Percentiles rank a stretch among this genome's conserved stretches.
phyloP scores from a whole-genome alignment of 495 filamentous ascomycete genomes.

The Lophiostoma macrostomum region DNA sequence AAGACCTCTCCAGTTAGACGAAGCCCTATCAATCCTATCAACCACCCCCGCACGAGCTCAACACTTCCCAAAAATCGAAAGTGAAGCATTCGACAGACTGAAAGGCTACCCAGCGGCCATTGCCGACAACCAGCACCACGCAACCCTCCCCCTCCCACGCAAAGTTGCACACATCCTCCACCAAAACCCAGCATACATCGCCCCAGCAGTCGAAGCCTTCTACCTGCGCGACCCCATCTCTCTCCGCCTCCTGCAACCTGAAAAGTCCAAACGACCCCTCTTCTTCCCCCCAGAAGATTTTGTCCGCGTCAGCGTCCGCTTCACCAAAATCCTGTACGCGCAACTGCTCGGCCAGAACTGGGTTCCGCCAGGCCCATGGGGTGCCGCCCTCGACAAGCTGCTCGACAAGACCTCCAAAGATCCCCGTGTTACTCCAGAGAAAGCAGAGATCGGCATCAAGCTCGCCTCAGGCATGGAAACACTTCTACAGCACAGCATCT shows the following conservation, averaged over 20 bases:
- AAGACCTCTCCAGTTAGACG: conserved; percentile 45
- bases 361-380: conserved; percentile 50
- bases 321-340: conserved; percentile 86
- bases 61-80: conserved; percentile 68
- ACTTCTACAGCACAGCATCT: conserved; percentile 63
- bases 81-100: conserved; percentile 85
- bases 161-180: conserved; percentile 80
- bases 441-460: conserved; percentile 80
- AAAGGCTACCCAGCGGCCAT: conserved; percentile 77
- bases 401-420: conserved; percentile 41
- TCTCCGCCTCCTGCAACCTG: conserved; percentile 62
- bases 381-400: conserved; percentile 42
- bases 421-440: conserved; percentile 35
- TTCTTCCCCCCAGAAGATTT: conserved; percentile 72
- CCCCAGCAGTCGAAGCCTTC: conserved; percentile 83
- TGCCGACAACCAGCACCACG: conserved; percentile 65
- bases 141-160: conserved; percentile 70
- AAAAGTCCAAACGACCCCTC: conserved; percentile 43
- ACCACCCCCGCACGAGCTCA: conserved; percentile 53
- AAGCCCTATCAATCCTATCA: conserved; percentile 59
- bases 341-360: conserved; percentile 93
- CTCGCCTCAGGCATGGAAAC: conserved; percentile 88
- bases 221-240: conserved; percentile 85
- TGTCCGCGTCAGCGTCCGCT: conserved; percentile 71
- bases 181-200: conserved; percentile 66